Conservation (phyloP, 768 basidiomycete species). For the Agaricus bisporus region DNA sequence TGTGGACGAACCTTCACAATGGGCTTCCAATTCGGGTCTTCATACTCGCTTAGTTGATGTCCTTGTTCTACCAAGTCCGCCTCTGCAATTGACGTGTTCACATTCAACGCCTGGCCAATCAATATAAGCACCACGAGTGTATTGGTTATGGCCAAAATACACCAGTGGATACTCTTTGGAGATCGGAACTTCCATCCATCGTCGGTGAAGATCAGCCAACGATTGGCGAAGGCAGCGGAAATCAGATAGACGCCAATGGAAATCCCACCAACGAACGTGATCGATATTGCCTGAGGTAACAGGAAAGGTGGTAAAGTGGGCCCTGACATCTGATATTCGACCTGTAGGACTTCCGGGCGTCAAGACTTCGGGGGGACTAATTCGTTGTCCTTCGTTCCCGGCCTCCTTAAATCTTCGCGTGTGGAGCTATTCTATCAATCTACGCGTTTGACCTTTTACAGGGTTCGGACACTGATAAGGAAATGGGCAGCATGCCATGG, state of each 20-base stretch:
- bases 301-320: neutral
- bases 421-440: no score
- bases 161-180: neutral
- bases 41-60: neutral
- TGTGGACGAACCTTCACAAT: neutral
- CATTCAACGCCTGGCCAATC: neutral
- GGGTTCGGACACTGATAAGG: no score
- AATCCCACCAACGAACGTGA: neutral
- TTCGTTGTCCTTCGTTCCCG: no score
- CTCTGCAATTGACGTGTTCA: neutral
- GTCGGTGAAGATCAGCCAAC: slow-evolving; percentile 5
- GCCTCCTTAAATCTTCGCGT: no score
- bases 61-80: neutral
- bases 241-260: neutral
- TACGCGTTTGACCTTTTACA: no score
- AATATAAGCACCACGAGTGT: neutral
- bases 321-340: no score
- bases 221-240: neutral
- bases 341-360: no score
- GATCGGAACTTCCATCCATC: slow-evolving; percentile 4
- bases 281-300: neutral
- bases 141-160: neutral
- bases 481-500: no score
- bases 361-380: no score
- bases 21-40: neutral